Evolutionary conservation across 2,329 filamentous ascomycete genomes (phyloP), one percentile per base, ranked within the genome.

Genomic region (Aspergillus unguis): DNA sequence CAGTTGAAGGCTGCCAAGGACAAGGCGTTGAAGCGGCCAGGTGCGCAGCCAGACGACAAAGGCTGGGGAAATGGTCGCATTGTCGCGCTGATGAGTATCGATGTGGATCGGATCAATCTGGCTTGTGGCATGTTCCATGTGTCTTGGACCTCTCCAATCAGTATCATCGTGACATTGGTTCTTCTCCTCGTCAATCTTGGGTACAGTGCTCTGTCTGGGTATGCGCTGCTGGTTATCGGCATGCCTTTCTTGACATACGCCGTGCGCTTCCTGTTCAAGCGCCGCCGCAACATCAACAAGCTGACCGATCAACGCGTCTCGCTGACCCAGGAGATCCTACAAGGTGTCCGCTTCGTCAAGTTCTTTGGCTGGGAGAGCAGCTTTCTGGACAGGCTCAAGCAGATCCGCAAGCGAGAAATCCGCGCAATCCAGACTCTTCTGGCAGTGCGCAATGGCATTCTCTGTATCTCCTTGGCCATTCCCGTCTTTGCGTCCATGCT

Each of bases 401-500:
- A 84, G 28, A 87, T 95, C 54, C 83, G 92, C 54, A 78, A 78
- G 45, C 80, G 80, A 56, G 92, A 97, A 71, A 90, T 96, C 55
- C 75, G 79, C 53, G 83, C 86, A 8, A 44, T 97, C 53, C 92
- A 96, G 68, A 75, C 90, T 10, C 75, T 97, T 42, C 75, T 97
- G 28, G 84, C 88, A 1, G 89, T 95, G 59, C 83, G 91, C 62
- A 95, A 95, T 67, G 90, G 80, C 38, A 90, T 96, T 74, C 35
- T 53, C 7, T 53, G 51, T 37, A 43, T 53, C 9, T 53, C 51
- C 64, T 83, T 95, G 80, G 73, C 90, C 1, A 81, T 96, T 65
- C 92, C 94, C 5, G 88, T 95, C 48, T 96, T 97, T 62, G 91
- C 92, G 0, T 95, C 92, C 1, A 96, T 97, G 90, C 71, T 97